Percentiles rank a stretch among this genome's conserved stretches.
Evolutionary conservation across 1,284 basidiomycete species (phyloP).

Genomic region (Heterobasidion annosum): DNA sequence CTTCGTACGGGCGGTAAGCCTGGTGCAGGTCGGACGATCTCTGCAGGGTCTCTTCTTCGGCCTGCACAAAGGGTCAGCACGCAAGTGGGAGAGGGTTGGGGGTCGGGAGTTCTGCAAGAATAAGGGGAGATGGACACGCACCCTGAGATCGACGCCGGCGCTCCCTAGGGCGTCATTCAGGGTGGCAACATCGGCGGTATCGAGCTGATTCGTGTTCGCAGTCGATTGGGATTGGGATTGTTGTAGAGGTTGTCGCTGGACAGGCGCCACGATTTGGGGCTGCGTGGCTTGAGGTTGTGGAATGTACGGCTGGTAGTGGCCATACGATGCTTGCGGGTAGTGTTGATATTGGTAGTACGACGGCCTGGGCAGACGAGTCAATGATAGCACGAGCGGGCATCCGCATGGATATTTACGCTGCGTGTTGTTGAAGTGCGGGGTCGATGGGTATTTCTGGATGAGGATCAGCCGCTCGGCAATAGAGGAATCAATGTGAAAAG

Average conservation of each 20-base stretch:
- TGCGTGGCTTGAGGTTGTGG: slow-evolving; percentile 11
- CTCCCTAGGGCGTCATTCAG: slow-evolving; percentile 77
- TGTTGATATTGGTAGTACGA: slow-evolving; percentile 24
- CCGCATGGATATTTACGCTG: slow-evolving; percentile 25
- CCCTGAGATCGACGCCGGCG: slow-evolving; percentile 74
- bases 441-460: slow-evolving; percentile 54
- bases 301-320: slow-evolving; percentile 13
- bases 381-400: slow-evolving; percentile 1
- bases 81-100: slow-evolving; percentile 1
- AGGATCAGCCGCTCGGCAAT: background rate
- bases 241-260: slow-evolving; percentile 11
- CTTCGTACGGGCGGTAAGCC: slow-evolving; percentile 53
- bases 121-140: slow-evolving; percentile 21
- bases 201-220: slow-evolving; percentile 23
- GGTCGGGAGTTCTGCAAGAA: background rate
- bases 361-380: slow-evolving; percentile 20
- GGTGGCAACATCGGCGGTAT: slow-evolving; percentile 63
- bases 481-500: background rate
- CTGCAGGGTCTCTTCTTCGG: slow-evolving; percentile 73
- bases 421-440: slow-evolving; percentile 53
- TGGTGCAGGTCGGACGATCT: slow-evolving; percentile 52
- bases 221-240: slow-evolving; percentile 6
- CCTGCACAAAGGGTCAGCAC: slow-evolving; percentile 29
- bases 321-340: slow-evolving; percentile 15
- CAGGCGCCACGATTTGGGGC: slow-evolving; percentile 9